Percentiles rank a stretch among this genome's conserved stretches.
These are phyloP conservation scores for Monosporozyma unispora DNA, from an alignment of 805 yeast genomes.

Conservation along the genomic window DNA sequence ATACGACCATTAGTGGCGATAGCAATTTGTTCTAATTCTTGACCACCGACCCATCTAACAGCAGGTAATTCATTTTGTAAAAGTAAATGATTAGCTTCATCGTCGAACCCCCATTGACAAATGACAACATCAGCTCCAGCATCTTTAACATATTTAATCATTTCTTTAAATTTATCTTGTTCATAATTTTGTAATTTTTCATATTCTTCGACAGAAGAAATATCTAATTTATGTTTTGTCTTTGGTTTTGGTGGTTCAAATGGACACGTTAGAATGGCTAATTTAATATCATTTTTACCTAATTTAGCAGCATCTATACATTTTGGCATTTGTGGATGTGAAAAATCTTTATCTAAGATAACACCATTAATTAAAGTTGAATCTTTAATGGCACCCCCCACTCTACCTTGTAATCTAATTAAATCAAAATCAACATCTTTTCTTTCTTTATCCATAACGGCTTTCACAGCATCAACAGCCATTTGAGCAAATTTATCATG, in stretches of 20 bases:
- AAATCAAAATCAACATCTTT: slow-evolving; percentile 95
- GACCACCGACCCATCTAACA: slow-evolving; percentile 98
- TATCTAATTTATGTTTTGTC: slow-evolving; percentile 94
- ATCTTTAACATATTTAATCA: slow-evolving; percentile 78
- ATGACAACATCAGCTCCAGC: slow-evolving; percentile 94
- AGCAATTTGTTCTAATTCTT: slow-evolving; percentile 90
- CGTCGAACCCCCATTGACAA: slow-evolving; percentile 99
- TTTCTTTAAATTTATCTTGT: slow-evolving; percentile 78
- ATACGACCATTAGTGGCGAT: slow-evolving; percentile 96
- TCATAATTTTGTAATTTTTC: slow-evolving; percentile 85
- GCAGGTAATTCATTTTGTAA: slow-evolving; percentile 87
- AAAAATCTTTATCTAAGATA: slow-evolving; percentile 88
- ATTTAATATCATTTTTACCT: slow-evolving; percentile 54
- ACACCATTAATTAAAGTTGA: slow-evolving; percentile 84
- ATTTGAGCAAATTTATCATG: slow-evolving; percentile 91
- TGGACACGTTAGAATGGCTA: slow-evolving; percentile 95
- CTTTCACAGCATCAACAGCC: slow-evolving; percentile 92
- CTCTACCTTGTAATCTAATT: slow-evolving; percentile 90
- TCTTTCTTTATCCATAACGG: slow-evolving; percentile 86
- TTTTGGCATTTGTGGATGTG: slow-evolving; percentile 98
- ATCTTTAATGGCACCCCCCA: slow-evolving; percentile 88
- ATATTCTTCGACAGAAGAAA: slow-evolving; percentile 89
- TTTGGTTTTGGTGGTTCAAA: slow-evolving; percentile 99
- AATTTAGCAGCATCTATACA: slow-evolving; percentile 33
- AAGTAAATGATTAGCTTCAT: slow-evolving; percentile 91